Evolutionary conservation across 495 filamentous ascomycete genomes (phyloP).

Genomic region (Sabuloglossum arenarium): DNA sequence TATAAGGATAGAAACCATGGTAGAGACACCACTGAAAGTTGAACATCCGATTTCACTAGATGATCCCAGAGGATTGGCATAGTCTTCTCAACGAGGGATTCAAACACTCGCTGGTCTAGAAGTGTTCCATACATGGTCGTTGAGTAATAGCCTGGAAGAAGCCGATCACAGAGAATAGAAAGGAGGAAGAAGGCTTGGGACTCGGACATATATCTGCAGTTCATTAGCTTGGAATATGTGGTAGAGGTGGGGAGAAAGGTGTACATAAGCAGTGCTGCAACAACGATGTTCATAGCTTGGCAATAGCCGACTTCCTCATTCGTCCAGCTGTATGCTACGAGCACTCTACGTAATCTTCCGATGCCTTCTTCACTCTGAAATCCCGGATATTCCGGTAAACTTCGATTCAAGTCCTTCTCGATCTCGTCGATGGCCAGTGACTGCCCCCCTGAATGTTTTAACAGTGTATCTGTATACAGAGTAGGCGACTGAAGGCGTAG

Average conservation of each 20-base stretch:
- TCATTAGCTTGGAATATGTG: conserved; percentile 9
- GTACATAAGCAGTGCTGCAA: conserved; percentile 78
- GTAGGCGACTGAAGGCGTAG: conserved; percentile 69
- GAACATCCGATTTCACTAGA: conserved; percentile 81
- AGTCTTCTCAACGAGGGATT: conserved; percentile 89
- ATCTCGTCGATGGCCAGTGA: conserved; percentile 96
- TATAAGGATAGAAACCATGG: conserved; percentile 97
- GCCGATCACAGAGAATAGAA: conserved; percentile 74
- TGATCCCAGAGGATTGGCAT: conserved; percentile 99
- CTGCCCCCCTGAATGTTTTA: conserved; percentile 58
- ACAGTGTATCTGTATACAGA: conserved; percentile 61
- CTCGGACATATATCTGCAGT: conserved; percentile 76
- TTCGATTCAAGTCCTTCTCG: conserved; percentile 92
- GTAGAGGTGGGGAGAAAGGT: conserved; percentile 10
- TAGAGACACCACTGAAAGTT: conserved; percentile 93
- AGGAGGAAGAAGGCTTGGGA: conserved; percentile 88
- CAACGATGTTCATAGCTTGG: conserved; percentile 98
- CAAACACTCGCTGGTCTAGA: conserved; percentile 89
- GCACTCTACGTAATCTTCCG: conserved; percentile 63
- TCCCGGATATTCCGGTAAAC: conserved; percentile 87
- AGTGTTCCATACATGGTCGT: conserved; percentile 97
- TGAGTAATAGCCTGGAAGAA: conserved; percentile 91
- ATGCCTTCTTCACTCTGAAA: conserved; percentile 96
- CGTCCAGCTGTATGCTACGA: conserved; percentile 93
- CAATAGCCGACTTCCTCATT: conserved; percentile 93